A percentile compares a stretch with the other conserved stretches of the same genome.
Evolutionary conservation across 257 asterid species (phyloP).

Genomic region (Solanum tarapatanum): DNA sequence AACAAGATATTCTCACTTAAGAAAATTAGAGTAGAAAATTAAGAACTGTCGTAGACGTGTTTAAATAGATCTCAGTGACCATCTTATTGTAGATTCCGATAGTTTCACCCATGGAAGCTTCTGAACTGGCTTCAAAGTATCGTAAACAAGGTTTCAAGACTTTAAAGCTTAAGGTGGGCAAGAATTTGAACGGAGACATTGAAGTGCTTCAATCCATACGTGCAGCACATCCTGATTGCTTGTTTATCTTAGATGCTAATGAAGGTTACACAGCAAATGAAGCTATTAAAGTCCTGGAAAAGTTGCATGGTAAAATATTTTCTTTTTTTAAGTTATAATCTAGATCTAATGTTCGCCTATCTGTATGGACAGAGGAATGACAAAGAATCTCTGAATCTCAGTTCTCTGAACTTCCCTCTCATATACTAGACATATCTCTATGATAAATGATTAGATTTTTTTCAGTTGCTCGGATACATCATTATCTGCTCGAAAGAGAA

Average conservation of each 20-base stretch:
- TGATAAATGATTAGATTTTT: background rate
- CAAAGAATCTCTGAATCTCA: background rate
- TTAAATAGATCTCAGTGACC: background rate
- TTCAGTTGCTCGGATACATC: background rate
- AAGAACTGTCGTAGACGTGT: background rate
- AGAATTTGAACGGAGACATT: conserved; percentile 54
- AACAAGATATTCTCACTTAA: background rate
- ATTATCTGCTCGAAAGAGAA: background rate
- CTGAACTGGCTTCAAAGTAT: conserved; percentile 64
- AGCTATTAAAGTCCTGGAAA: conserved; percentile 72
- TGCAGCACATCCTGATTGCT: conserved; percentile 62
- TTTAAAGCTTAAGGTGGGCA: conserved; percentile 88
- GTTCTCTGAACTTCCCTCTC: background rate
- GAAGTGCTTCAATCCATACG: conserved; percentile 84
- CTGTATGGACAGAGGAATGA: background rate
- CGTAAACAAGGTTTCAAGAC: conserved; percentile 53
- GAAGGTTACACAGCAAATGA: conserved; percentile 75
- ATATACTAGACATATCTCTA: background rate
- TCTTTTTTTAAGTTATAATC: background rate
- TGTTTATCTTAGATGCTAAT: conserved; percentile 80
- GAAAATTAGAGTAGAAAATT: background rate
- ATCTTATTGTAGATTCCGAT: conserved; percentile 57
- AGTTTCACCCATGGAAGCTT: conserved; percentile 69
- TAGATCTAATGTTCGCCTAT: background rate
- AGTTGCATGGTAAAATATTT: conserved; percentile 44